Conservation (phyloP, 805 yeast species). For the Saccharomyces eubayanus region DNA sequence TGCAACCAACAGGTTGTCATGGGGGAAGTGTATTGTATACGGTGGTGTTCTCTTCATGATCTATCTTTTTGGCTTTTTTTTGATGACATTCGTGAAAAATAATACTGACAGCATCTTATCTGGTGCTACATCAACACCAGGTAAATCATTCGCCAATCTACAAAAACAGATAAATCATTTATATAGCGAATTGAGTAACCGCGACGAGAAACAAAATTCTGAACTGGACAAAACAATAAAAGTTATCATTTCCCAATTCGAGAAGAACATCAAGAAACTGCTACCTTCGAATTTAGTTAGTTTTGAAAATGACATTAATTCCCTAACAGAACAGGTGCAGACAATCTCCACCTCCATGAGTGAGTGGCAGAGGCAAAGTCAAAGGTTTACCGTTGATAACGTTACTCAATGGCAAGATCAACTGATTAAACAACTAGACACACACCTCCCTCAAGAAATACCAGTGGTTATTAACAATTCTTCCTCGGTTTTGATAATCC, state of each 20-base stretch:
- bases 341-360: constrained; percentile 9
- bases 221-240: constrained; percentile 27
- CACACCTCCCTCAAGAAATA: constrained; percentile 23
- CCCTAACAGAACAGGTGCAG: constrained; percentile 16
- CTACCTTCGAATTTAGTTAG: constrained; percentile 22
- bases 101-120: not conserved
- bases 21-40: not conserved
- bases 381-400: constrained; percentile 12
- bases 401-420: constrained; percentile 21
- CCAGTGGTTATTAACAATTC: constrained; percentile 24
- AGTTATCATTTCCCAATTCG: constrained; percentile 26
- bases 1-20: not conserved
- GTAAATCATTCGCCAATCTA: constrained; percentile 1
- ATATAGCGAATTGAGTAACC: constrained; percentile 20
- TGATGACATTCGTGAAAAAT: constrained; percentile 1
- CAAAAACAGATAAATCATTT: constrained; percentile 27
- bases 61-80: not conserved
- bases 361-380: constrained; percentile 5
- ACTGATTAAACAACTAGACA: constrained; percentile 14
- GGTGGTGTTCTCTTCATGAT: not conserved
- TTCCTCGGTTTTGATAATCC: constrained; percentile 22
- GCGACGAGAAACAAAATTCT: constrained; percentile 17
- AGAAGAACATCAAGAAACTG: constrained; percentile 25
- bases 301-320: constrained; percentile 17
- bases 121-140: not conserved